Evolutionary conservation across 129 eudicot genomes (phyloP), one percentile per base, ranked within the genome.

Genomic region (Scalesia atractyloides): DNA sequence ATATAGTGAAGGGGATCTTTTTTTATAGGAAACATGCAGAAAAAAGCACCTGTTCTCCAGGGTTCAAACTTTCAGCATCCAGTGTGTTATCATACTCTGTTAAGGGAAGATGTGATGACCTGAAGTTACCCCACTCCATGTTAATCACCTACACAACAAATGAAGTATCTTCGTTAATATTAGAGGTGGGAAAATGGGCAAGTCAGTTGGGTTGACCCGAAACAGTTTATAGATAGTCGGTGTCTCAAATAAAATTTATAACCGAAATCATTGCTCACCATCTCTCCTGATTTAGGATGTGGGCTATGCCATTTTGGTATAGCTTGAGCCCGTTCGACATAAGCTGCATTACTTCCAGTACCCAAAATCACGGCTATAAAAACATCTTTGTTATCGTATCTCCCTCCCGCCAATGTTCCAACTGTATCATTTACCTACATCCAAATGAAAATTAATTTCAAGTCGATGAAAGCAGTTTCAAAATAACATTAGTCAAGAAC

Each of bases 111-210:
- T 90, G 96, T 2, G 97, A 86, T 37, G 97, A 84, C 80, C 75
- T 85, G 60, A 94, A 94, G 89, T 94, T 94, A 39, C 98, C 98
- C 98, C 98, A 94, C 78, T 94, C 98, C 96, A 88, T 94, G 66
- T 94, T 94, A 76, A 94, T 88, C 50, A 87, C 98, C 98, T 94
- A 67, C 16, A 76, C 17, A 51, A 22, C 14, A 61, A 36, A 61
- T 18, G 5, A 64, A 30, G n/a, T 47, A 63, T 4, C 9, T 52
- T 17, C 44, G 17, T 47, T 46, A 61, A 65, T 41, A 47, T 8
- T 30, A 60, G 1, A 26, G 11, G 11, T 13, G 0, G 5, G n/a
- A 60, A 59, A 14, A 60, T 60, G 19, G 34, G 44, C 24, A 63
- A 15, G 13, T 63, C 48, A 2, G 48, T 34, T 60, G 20, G 48